These are phyloP conservation scores for Trichoderma sp. DNA, from an alignment of 2,329 filamentous ascomycete genomes.

Conservation along the genomic window DNA sequence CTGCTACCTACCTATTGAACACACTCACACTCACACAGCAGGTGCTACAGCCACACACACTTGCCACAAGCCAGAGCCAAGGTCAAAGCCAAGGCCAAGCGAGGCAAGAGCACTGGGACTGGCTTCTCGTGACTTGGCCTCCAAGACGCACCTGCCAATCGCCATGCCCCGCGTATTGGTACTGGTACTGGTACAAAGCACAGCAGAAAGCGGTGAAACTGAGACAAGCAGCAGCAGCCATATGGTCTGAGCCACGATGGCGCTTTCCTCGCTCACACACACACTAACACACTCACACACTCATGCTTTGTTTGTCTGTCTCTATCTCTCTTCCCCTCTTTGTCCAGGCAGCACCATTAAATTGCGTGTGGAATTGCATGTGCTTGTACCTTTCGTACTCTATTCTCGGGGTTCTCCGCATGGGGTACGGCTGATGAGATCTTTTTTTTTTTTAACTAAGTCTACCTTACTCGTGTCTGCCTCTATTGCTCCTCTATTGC, in stretches of 20 bases:
- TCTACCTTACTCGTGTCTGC: not conserved
- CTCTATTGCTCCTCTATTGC: not conserved
- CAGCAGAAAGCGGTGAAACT: constrained; percentile 13
- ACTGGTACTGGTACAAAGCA: not conserved
- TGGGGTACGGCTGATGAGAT: not conserved
- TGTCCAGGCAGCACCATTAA: not conserved
- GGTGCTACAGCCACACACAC: not conserved
- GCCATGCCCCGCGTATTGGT: not conserved
- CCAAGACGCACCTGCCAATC: not conserved
- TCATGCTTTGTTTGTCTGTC: not conserved
- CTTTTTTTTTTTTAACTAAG: not conserved
- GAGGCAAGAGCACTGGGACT: not conserved
- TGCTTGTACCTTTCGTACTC: not conserved
- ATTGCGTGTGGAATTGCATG: not conserved
- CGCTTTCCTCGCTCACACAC: not conserved
- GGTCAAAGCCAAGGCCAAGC: not conserved
- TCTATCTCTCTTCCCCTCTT: not conserved
- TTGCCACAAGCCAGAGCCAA: not conserved
- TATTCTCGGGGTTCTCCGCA: not conserved
- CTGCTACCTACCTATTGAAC: not conserved
- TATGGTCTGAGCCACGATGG: constrained; percentile 6
- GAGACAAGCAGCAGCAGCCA: constrained; percentile 3
- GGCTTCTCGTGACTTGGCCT: not conserved
- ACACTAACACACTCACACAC: not conserved
- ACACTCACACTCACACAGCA: not conserved